A percentile compares a stretch with the other conserved stretches of the same genome.
phyloP scores from a whole-genome alignment of 2,329 filamentous ascomycete species.

The Stemphylium vesicarium region DNA sequence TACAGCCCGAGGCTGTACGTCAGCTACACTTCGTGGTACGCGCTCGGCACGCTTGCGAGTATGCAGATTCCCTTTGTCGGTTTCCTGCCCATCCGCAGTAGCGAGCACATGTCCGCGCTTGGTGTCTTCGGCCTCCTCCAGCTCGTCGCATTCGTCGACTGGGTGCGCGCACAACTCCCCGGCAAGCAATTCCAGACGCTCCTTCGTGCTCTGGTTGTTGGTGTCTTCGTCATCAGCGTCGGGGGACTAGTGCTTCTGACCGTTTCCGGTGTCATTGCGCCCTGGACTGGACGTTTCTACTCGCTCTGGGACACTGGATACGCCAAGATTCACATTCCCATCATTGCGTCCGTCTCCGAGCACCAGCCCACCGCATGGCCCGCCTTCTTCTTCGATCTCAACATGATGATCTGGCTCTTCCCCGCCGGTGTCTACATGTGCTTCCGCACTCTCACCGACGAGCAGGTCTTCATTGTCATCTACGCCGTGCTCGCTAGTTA shows the following conservation, averaged over 20 bases:
- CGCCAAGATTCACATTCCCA: conserved; percentile 98
- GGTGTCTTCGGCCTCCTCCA: conserved; percentile 96
- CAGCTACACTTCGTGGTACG: conserved; percentile 98
- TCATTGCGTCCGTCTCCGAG: conserved; percentile 99
- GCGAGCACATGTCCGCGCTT: conserved; percentile 97
- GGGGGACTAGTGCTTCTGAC: conserved; percentile 82
- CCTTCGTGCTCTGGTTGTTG: conserved; percentile 75
- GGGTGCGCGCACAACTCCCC: conserved; percentile 84
- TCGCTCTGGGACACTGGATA: conserved; percentile 99
- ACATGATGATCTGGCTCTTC: conserved; percentile 99
- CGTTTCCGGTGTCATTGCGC: conserved; percentile 87
- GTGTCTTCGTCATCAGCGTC: conserved; percentile 75
- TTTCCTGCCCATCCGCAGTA: conserved; percentile 93
- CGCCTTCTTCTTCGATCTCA: conserved; percentile 98
- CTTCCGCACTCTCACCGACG: conserved; percentile 90
- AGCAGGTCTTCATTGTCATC: conserved; percentile 97
- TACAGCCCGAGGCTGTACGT: conserved; percentile 95
- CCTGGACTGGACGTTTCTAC: conserved; percentile 98
- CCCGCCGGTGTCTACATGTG: conserved; percentile 98
- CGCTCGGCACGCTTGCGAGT: conserved; percentile 90
- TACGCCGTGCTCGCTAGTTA: conserved; percentile 97
- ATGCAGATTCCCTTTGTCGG: conserved; percentile 99
- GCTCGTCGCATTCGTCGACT: conserved; percentile 90
- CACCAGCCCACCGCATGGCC: conserved; percentile 99
- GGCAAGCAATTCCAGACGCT: conserved; percentile 94